phyloP scores from a whole-genome alignment of 75 land plant genomes.

The Selaginella tamariscina region DNA sequence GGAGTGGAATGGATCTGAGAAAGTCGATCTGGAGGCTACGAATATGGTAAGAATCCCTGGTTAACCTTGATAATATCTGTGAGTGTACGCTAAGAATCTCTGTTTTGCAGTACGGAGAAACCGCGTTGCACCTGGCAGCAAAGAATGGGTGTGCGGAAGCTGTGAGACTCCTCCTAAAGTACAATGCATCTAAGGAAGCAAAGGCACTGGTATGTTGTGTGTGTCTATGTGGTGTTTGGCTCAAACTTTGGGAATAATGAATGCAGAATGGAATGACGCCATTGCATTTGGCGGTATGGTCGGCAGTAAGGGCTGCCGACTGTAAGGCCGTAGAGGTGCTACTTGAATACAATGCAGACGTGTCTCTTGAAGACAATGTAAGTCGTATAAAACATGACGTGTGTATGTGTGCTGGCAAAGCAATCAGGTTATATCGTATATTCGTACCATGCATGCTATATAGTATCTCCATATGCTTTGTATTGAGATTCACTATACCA shows the following conservation, averaged over 20 bases:
- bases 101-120: conserved; percentile 19
- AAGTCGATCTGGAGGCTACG: conserved; percentile 60
- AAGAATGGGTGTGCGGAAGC: conserved; percentile 29
- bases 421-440: too few relatives aligned
- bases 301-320: conserved; percentile 24
- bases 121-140: conserved; percentile 86
- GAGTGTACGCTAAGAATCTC: neutral
- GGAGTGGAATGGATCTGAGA: conserved; percentile 57
- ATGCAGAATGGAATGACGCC: conserved; percentile 11
- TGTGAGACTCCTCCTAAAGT: neutral
- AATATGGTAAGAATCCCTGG: conserved; percentile 53
- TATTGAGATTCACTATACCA: too few relatives aligned
- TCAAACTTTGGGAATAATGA: neutral
- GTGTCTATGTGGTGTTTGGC: neutral
- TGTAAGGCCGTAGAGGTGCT: conserved; percentile 48
- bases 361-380: conserved; percentile 66
- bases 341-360: conserved; percentile 61
- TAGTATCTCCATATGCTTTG: too few relatives aligned
- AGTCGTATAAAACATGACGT: too few relatives aligned
- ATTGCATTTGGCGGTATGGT: conserved; percentile 9
- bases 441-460: too few relatives aligned
- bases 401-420: too few relatives aligned
- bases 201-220: neutral
- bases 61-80: neutral
- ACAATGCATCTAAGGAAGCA: conserved; percentile 10